Conservation (phyloP, 2,329 filamentous ascomycete genomes). For the Trichoderma endophyticum region DNA sequence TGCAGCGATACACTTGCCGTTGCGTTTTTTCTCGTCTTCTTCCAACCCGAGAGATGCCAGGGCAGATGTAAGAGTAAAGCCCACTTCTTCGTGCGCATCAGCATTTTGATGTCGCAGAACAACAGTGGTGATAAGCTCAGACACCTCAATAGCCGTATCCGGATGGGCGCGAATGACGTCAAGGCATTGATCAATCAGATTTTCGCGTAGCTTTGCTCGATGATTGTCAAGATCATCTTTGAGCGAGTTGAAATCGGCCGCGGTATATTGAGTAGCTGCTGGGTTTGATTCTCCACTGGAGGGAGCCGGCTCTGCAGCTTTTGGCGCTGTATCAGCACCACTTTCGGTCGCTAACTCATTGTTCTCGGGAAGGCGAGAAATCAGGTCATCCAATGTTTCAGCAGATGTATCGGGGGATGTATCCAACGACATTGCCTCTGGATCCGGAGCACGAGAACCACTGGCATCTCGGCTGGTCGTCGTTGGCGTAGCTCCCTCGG, state of each 20-base stretch:
- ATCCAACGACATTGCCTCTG: slow-evolving; percentile 40
- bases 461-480: slow-evolving; percentile 26
- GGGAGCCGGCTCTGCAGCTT: slow-evolving; percentile 14
- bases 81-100: slow-evolving; percentile 67
- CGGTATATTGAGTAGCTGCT: slow-evolving; percentile 19
- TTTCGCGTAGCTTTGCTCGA: slow-evolving; percentile 67
- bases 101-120: slow-evolving; percentile 57
- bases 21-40: slow-evolving; percentile 63
- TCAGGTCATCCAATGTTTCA: slow-evolving; percentile 30
- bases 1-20: slow-evolving; percentile 66
- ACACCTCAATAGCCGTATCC: slow-evolving; percentile 83
- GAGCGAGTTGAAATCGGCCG: slow-evolving; percentile 32
- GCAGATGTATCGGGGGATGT: slow-evolving; percentile 29
- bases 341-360: slow-evolving; percentile 24
- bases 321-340: slow-evolving; percentile 23
- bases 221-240: slow-evolving; percentile 78
- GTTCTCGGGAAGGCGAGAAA: slow-evolving; percentile 26
- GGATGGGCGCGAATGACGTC: slow-evolving; percentile 87
- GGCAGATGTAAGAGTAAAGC: slow-evolving; percentile 77
- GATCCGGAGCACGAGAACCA: slow-evolving; percentile 28
- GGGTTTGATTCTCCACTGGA: slow-evolving; percentile 19
- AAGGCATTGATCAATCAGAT: slow-evolving; percentile 83
- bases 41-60: slow-evolving; percentile 66
- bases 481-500: slow-evolving; percentile 23
- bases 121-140: slow-evolving; percentile 78